phyloP scores from a whole-genome alignment of 768 basidiomycete species.

The Mycena alexandri region DNA sequence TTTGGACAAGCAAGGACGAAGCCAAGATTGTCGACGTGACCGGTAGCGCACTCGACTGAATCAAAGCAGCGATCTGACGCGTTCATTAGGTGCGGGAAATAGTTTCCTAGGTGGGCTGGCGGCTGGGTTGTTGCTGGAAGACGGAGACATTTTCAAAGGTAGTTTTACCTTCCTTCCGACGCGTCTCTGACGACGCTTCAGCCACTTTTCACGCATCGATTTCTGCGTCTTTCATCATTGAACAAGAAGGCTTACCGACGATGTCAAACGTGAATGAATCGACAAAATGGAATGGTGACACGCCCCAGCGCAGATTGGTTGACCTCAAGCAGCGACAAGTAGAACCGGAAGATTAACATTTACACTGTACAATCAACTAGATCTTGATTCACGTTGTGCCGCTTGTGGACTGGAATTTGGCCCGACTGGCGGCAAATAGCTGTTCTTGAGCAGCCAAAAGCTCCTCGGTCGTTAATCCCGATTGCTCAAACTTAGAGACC shows the following conservation, averaged over 20 bases:
- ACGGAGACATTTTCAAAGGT: conserved; percentile 79
- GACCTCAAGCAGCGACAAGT: conserved; percentile 57
- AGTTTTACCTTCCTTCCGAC: background rate
- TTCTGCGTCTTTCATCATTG: conserved; percentile 85
- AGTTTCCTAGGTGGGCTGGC: conserved; percentile 88
- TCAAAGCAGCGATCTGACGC: conserved; percentile 23
- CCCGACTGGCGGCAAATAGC: conserved; percentile 92
- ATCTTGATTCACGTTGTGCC: conserved; percentile 58
- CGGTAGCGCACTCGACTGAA: conserved; percentile 55
- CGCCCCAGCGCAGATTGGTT: conserved; percentile 68
- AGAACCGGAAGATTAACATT: conserved; percentile 49
- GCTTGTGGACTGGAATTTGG: conserved; percentile 71
- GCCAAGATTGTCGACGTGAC: conserved; percentile 84
- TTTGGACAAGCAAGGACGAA: conserved; percentile 65
- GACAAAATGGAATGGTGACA: conserved; percentile 80
- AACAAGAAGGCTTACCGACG: conserved; percentile 82
- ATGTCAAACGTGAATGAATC: conserved; percentile 50
- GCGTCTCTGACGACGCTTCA: conserved; percentile 44
- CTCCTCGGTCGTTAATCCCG: conserved; percentile 93
- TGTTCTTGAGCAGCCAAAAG: conserved; percentile 88
- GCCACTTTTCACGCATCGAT: conserved; percentile 83
- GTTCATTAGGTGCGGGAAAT: conserved; percentile 86
- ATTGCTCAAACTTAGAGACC: conserved; percentile 88
- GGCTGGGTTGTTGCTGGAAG: conserved; percentile 71
- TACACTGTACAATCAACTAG: conserved; percentile 42